phyloP scores from a whole-genome alignment of 352 stramenopile genomes.

The Sclerospora graminicola region DNA sequence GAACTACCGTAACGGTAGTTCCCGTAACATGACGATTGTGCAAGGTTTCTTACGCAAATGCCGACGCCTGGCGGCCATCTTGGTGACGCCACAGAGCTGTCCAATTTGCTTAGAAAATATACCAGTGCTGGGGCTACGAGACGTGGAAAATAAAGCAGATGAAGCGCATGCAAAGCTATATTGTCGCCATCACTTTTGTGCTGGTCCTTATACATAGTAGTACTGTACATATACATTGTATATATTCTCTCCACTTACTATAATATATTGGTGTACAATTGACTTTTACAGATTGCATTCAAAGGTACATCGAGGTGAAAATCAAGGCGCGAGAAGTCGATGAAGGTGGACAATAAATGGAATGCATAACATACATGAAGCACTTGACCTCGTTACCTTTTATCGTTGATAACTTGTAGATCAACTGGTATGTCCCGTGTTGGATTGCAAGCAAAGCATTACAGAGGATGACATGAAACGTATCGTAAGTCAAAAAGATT shows the following conservation, averaged over 20 bases:
- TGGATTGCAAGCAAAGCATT: constrained; percentile 37
- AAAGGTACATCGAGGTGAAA: constrained; percentile 48
- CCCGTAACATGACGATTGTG: constrained; percentile 28
- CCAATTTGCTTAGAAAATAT: constrained; percentile 57
- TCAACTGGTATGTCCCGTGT: constrained; percentile 27
- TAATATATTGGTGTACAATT: neutral
- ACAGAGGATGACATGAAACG: constrained; percentile 24
- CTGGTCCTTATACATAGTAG: no score
- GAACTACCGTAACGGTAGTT: no score
- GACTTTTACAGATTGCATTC: constrained; percentile 26
- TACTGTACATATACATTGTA: neutral
- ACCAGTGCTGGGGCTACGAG: constrained; percentile 26
- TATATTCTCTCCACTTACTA: neutral
- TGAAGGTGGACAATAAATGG: constrained; percentile 21
- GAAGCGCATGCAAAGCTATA: constrained; percentile 32
- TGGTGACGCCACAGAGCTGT: constrained; percentile 28
- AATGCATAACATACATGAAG: neutral
- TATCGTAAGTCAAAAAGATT: constrained; percentile 18
- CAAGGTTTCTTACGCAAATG: constrained; percentile 41
- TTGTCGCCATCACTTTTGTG: constrained; percentile 53
- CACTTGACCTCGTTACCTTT: neutral
- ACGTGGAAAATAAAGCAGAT: constrained; percentile 15
- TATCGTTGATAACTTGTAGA: neutral
- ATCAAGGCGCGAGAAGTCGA: constrained; percentile 48
- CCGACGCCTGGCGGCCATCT: constrained; percentile 35